Evolutionary conservation across 306 rosid species (phyloP).

Genomic region (Glycine soja): DNA sequence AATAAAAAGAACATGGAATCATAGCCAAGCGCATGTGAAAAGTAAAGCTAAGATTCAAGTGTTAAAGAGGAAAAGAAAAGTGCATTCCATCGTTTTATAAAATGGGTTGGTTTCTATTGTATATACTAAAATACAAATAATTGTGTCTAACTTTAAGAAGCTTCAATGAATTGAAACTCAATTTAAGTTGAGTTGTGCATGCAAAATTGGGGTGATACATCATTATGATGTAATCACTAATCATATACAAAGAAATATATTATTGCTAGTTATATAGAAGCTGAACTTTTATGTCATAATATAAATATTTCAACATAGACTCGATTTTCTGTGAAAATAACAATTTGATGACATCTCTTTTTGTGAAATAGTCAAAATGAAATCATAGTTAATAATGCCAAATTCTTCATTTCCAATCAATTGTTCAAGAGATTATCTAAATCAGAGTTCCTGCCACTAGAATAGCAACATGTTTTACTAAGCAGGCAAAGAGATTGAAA

Average conservation of each 20-base stretch:
- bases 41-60: slow-evolving; percentile 41
- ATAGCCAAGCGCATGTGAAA: slow-evolving; percentile 39
- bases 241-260: background rate
- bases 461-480: slow-evolving; percentile 25
- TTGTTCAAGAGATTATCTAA: background rate
- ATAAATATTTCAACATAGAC: background rate
- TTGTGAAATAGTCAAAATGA: background rate
- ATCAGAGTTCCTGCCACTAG: slow-evolving; percentile 19
- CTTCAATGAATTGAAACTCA: slow-evolving; percentile 4
- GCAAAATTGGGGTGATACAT: background rate
- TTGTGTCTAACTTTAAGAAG: slow-evolving; percentile 17
- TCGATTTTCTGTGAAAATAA: background rate
- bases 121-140: slow-evolving; percentile 30
- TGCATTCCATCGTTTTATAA: slow-evolving; percentile 23
- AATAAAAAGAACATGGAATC: slow-evolving; percentile 42
- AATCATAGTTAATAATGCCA: background rate
- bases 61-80: slow-evolving; percentile 35
- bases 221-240: slow-evolving; percentile 13
- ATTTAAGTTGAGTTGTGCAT: background rate
- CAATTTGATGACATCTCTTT: background rate
- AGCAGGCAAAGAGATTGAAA: slow-evolving; percentile 30
- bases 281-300: background rate
- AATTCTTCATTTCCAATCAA: slow-evolving; percentile 31
- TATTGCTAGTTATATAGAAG: background rate
- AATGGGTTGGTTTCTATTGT: slow-evolving; percentile 17